Evolutionary conservation across 306 rosid species (phyloP).

Genomic region (Vicia faba): DNA sequence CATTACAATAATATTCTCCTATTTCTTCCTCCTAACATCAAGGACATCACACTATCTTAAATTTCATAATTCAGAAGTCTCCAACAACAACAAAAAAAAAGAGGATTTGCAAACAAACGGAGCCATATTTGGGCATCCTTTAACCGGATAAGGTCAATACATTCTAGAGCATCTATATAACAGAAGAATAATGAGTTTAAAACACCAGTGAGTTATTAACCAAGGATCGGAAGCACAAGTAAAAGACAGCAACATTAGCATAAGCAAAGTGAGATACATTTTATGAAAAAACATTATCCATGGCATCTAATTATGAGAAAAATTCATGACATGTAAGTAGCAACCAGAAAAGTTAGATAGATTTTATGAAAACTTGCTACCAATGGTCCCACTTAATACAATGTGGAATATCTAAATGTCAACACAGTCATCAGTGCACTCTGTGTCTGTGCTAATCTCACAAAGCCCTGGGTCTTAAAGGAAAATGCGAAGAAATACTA

Average conservation of each 20-base stretch:
- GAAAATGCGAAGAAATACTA: neutral
- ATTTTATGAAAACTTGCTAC: neutral
- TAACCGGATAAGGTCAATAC: neutral
- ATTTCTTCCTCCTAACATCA: neutral
- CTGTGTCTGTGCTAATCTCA: slow-evolving; percentile 7
- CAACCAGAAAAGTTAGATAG: neutral
- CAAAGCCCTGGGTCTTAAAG: neutral
- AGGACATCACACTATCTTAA: slow-evolving; percentile 1
- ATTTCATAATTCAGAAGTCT: neutral
- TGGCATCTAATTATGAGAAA: neutral
- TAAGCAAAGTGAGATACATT: slow-evolving; percentile 10
- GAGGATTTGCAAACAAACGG: slow-evolving; percentile 7
- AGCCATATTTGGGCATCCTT: neutral
- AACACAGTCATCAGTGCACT: slow-evolving; percentile 3
- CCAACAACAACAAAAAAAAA: slow-evolving; percentile 4
- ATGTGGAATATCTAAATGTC: neutral
- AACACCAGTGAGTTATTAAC: neutral
- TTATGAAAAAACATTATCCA: neutral
- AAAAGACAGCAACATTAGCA: neutral
- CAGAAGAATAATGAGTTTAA: slow-evolving; percentile 10
- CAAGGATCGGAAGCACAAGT: neutral
- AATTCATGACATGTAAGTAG: neutral
- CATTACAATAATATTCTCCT: neutral
- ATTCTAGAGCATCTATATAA: slow-evolving; percentile 1
- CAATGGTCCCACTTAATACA: neutral